Evolutionary conservation across 345 rosid genomes (phyloP).

Genomic region (Lepidium africanum): DNA sequence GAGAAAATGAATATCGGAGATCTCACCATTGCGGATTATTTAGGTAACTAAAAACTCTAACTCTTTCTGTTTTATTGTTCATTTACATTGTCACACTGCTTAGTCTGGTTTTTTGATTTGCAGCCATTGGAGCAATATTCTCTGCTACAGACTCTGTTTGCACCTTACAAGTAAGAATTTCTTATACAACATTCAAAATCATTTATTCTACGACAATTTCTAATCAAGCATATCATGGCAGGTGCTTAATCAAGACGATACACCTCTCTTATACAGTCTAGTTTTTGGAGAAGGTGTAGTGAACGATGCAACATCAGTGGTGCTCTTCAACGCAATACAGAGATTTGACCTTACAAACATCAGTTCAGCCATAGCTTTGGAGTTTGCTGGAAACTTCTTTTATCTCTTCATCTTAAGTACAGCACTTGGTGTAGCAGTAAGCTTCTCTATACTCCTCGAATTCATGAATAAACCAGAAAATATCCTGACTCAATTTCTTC

Average conservation of each 20-base stretch:
- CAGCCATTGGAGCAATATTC: conserved; percentile 97
- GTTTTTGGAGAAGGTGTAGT: conserved; percentile 99
- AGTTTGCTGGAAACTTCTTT: conserved; percentile 68
- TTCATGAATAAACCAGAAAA: neutral
- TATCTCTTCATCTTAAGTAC: conserved; percentile 77
- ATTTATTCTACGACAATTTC: neutral
- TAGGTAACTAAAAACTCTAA: conserved; percentile 41
- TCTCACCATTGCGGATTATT: conserved; percentile 67
- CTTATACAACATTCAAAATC: neutral
- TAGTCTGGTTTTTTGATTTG: conserved; percentile 9
- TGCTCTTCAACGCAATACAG: conserved; percentile 90
- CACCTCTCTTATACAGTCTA: conserved; percentile 77
- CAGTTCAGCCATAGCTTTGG: conserved; percentile 40
- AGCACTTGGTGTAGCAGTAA: conserved; percentile 63
- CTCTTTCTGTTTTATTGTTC: conserved; percentile 3
- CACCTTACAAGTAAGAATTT: conserved; percentile 69
- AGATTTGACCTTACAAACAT: conserved; percentile 69
- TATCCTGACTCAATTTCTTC: neutral
- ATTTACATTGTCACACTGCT: neutral
- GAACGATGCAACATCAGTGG: conserved; percentile 94
- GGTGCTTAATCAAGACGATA: conserved; percentile 95
- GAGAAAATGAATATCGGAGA: conserved; percentile 58
- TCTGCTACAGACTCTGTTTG: conserved; percentile 99
- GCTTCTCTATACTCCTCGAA: conserved; percentile 5
- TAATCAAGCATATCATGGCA: neutral